Conservation (phyloP, 2,329 filamentous ascomycete species). For the Aureobasidium sp. region DNA sequence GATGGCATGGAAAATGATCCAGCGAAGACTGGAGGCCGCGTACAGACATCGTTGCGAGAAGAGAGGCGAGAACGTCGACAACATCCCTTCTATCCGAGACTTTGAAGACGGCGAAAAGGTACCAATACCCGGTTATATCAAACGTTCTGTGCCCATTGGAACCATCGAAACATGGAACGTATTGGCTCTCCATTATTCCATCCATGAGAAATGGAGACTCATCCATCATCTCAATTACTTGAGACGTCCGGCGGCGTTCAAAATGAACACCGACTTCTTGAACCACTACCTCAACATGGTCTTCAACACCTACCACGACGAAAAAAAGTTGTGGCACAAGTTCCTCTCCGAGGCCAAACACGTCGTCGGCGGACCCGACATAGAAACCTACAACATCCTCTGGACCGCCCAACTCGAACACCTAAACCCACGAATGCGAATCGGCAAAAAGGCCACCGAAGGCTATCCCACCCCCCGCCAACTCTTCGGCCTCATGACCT, state of each 20-base stretch:
- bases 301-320: conserved; percentile 10
- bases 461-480: conserved; percentile 14
- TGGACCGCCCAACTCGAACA: conserved; percentile 15
- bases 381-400: conserved; percentile 17
- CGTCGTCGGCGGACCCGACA: conserved; percentile 8
- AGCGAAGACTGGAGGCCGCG: conserved; percentile 59
- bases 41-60: conserved; percentile 30
- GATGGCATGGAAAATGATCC: conserved; percentile 71
- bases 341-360: conserved; percentile 14
- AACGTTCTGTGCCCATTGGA: conserved; percentile 47
- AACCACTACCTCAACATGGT: conserved; percentile 61
- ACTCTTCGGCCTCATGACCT: conserved; percentile 17
- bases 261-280: conserved; percentile 66
- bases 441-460: not conserved
- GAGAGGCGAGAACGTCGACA: not conserved
- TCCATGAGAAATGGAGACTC: conserved; percentile 51
- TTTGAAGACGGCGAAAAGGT: conserved; percentile 19
- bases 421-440: not conserved
- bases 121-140: conserved; percentile 21
- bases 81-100: not conserved
- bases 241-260: conserved; percentile 57
- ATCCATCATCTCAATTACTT: conserved; percentile 57
- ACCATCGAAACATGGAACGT: conserved; percentile 73
- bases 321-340: conserved; percentile 1
- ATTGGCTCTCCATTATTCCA: conserved; percentile 64